Percentiles rank a stretch among this genome's conserved stretches.
Conservation (phyloP, 371 early-diverging fungal species). For the Actinomucor elegans region DNA sequence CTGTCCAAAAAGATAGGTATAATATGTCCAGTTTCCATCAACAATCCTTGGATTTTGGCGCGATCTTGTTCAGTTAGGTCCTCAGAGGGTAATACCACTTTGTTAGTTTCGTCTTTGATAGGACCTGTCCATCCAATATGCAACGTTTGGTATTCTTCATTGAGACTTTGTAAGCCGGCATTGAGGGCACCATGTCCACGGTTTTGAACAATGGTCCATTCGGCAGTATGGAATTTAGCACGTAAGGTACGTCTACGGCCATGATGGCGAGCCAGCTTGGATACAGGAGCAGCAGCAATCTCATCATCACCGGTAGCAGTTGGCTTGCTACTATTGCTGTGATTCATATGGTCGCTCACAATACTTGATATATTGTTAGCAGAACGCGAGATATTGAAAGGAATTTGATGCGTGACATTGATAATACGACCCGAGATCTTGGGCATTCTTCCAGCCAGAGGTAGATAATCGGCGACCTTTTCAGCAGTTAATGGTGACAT, state of each 20-base stretch:
- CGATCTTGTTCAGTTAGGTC: slow-evolving; percentile 44
- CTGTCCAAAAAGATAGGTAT: slow-evolving; percentile 83
- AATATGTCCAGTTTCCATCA: slow-evolving; percentile 54
- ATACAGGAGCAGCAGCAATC: slow-evolving; percentile 32
- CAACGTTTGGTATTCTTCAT: slow-evolving; percentile 48
- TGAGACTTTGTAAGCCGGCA: slow-evolving; percentile 66
- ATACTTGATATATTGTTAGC: background rate
- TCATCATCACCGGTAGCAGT: background rate
- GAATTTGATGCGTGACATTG: slow-evolving; percentile 66
- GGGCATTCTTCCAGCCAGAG: slow-evolving; percentile 37
- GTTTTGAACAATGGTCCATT: slow-evolving; percentile 46
- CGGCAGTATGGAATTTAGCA: slow-evolving; percentile 33
- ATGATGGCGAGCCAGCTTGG: slow-evolving; percentile 36
- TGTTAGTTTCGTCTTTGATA: slow-evolving; percentile 44
- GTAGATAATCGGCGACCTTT: slow-evolving; percentile 45
- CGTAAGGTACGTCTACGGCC: slow-evolving; percentile 37
- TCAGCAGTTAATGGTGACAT: too few relatives aligned
- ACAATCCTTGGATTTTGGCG: slow-evolving; percentile 32
- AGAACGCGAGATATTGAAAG: slow-evolving; percentile 49
- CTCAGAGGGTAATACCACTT: slow-evolving; percentile 19
- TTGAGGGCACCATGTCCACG: slow-evolving; percentile 79
- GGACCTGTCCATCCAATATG: slow-evolving; percentile 77
- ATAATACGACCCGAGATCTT: slow-evolving; percentile 52
- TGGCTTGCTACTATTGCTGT: background rate
- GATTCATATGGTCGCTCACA: background rate